phyloP scores from a whole-genome alignment of 2,329 filamentous ascomycete species.

The Stylonectria norvegica region DNA sequence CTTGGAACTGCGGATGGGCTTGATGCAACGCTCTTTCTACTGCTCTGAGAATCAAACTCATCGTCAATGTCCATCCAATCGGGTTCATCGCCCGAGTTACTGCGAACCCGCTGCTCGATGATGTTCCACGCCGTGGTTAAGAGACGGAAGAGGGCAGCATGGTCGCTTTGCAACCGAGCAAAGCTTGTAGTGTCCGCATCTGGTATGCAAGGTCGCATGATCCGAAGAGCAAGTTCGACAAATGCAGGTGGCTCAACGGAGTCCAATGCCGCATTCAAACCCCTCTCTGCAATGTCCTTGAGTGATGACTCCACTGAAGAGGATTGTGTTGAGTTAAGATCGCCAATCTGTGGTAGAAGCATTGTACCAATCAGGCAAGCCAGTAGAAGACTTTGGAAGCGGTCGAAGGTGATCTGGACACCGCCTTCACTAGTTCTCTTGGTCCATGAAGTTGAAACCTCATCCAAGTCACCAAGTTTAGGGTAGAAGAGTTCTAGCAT shows the following conservation, averaged over 20 bases:
- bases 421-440: slow-evolving; percentile 44
- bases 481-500: slow-evolving; percentile 52
- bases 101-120: slow-evolving; percentile 22
- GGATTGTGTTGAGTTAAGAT: slow-evolving; percentile 46
- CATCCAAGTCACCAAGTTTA: slow-evolving; percentile 48
- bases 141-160: slow-evolving; percentile 41
- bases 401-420: slow-evolving; percentile 49
- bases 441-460: slow-evolving; percentile 47
- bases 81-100: slow-evolving; percentile 33
- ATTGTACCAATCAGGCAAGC: slow-evolving; percentile 45
- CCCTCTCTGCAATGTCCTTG: slow-evolving; percentile 39
- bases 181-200: slow-evolving; percentile 38
- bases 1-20: slow-evolving; percentile 44
- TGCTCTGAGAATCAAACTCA: slow-evolving; percentile 59
- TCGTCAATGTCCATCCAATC: slow-evolving; percentile 67
- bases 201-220: slow-evolving; percentile 46
- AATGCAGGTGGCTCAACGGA: slow-evolving; percentile 46
- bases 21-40: slow-evolving; percentile 39
- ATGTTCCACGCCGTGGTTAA: slow-evolving; percentile 37
- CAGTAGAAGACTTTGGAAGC: slow-evolving; percentile 50
- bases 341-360: slow-evolving; percentile 46
- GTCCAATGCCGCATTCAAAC: slow-evolving; percentile 38
- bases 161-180: slow-evolving; percentile 35
- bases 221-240: slow-evolving; percentile 45
- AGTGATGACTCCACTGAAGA: slow-evolving; percentile 46